phyloP scores from a whole-genome alignment of 352 stramenopile species.

The Phytophthora fragariae region DNA sequence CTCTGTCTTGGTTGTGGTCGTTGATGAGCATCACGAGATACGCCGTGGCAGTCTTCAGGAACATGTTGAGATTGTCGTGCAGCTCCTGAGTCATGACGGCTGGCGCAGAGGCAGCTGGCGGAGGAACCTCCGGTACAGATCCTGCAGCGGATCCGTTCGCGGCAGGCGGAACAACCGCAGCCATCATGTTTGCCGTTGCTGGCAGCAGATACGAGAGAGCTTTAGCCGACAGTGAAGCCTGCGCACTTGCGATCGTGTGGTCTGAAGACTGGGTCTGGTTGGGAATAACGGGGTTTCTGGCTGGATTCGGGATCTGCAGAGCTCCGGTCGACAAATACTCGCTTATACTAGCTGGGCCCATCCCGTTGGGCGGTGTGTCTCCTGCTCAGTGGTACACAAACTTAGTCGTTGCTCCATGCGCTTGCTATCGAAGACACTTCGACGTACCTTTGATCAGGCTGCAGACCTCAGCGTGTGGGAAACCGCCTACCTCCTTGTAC shows the following conservation, averaged over 20 bases:
- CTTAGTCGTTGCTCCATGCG: not conserved
- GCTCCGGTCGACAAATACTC: conserved; percentile 35
- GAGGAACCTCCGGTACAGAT: not conserved
- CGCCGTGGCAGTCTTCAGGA: conserved; percentile 48
- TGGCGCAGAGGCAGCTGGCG: not conserved
- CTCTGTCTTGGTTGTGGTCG: conserved; percentile 34
- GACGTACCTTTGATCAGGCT: conserved; percentile 40
- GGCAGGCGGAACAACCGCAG: conserved; percentile 13
- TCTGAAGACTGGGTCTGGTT: conserved; percentile 21
- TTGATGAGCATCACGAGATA: conserved; percentile 54
- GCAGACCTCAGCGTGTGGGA: conserved; percentile 39
- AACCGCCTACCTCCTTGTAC: conserved; percentile 38
- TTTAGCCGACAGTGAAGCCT: conserved; percentile 32
- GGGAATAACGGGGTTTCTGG: not conserved
- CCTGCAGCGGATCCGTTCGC: conserved; percentile 14
- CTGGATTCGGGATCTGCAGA: conserved; percentile 10
- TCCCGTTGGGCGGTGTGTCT: conserved; percentile 20
- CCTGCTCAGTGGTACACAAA: conserved; percentile 15
- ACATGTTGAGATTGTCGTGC: conserved; percentile 51
- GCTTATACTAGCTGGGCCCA: conserved; percentile 20
- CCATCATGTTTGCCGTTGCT: conserved; percentile 26
- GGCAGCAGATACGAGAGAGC: conserved; percentile 46
- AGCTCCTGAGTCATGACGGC: conserved; percentile 43
- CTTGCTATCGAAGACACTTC: not conserved
- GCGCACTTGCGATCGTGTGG: conserved; percentile 31